Evolutionary conservation across 768 basidiomycete species (phyloP).

Genomic region (Xerocomus potaroensis): DNA sequence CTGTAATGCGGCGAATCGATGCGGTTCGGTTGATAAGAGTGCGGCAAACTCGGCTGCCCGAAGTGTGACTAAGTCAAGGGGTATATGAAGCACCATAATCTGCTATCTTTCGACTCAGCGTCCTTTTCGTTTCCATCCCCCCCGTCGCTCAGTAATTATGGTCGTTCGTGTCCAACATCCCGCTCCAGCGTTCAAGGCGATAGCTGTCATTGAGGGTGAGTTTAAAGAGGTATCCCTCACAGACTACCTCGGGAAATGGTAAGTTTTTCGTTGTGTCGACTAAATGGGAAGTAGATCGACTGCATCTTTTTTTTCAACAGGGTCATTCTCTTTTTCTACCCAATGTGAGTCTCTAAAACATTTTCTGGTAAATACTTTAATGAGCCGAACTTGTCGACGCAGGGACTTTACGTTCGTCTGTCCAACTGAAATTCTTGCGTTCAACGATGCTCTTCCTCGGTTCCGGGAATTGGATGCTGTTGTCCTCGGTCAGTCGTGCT

Average conservation of each 20-base stretch:
- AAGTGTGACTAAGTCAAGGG: not conserved
- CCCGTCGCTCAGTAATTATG: conserved; percentile 18
- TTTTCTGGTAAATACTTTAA: not conserved
- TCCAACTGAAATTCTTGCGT: conserved; percentile 92
- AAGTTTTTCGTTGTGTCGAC: not conserved
- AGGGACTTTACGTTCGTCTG: conserved; percentile 90
- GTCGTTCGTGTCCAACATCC: conserved; percentile 72
- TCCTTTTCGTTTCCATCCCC: not conserved
- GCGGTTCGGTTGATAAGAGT: not conserved
- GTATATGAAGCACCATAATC: not conserved
- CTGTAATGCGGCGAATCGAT: not conserved
- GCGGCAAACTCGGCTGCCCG: not conserved
- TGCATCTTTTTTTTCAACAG: conserved; percentile 35
- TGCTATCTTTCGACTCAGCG: not conserved
- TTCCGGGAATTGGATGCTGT: conserved; percentile 71
- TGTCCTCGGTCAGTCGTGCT: conserved; percentile 59
- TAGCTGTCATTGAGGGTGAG: conserved; percentile 68
- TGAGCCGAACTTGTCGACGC: not conserved
- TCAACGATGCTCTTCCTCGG: conserved; percentile 78
- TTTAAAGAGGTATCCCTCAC: conserved; percentile 74
- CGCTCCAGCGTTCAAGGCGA: conserved; percentile 75
- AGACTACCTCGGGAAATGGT: conserved; percentile 83
- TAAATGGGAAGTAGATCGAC: not conserved
- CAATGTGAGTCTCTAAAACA: conserved; percentile 56
- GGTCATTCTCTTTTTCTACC: conserved; percentile 92